A percentile compares a stretch with the other conserved stretches of the same genome.
Evolutionary conservation across 306 rosid genomes (phyloP).

Genomic region (Rosa multiflora): DNA sequence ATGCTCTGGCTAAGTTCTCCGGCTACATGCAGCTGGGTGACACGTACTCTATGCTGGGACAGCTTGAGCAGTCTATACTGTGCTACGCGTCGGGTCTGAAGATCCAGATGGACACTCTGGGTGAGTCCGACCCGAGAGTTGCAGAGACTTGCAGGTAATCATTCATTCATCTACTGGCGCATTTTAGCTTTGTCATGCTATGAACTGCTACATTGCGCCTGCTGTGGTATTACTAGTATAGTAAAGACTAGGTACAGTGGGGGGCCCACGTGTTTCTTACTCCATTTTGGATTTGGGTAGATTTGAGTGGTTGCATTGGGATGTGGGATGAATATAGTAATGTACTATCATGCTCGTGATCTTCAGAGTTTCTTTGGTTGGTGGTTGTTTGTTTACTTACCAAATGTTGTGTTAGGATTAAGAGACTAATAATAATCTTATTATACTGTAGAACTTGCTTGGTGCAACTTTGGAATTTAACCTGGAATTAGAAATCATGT

Average conservation of each 20-base stretch:
- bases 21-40: constrained; percentile 96
- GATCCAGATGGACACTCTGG: constrained; percentile 58
- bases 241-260: not conserved
- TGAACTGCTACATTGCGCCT: constrained; percentile 12
- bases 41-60: constrained; percentile 65
- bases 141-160: constrained; percentile 77
- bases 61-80: constrained; percentile 57
- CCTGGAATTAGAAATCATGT: not conserved
- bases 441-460: not conserved
- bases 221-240: not conserved
- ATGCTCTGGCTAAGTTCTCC: constrained; percentile 54
- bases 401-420: not conserved
- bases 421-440: not conserved
- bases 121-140: constrained; percentile 68
- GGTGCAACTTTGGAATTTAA: not conserved
- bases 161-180: not conserved
- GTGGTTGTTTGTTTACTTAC: not conserved
- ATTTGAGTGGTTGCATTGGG: constrained; percentile 13
- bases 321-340: not conserved
- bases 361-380: not conserved
- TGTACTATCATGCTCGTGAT: not conserved
- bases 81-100: constrained; percentile 75
- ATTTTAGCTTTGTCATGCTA: constrained; percentile 26
- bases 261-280: constrained; percentile 10
- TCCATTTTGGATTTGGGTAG: not conserved